A percentile compares a stretch with the other conserved stretches of the same genome.
Evolutionary conservation across 257 asterid species (phyloP).

Genomic region (Salvia hispanica): DNA sequence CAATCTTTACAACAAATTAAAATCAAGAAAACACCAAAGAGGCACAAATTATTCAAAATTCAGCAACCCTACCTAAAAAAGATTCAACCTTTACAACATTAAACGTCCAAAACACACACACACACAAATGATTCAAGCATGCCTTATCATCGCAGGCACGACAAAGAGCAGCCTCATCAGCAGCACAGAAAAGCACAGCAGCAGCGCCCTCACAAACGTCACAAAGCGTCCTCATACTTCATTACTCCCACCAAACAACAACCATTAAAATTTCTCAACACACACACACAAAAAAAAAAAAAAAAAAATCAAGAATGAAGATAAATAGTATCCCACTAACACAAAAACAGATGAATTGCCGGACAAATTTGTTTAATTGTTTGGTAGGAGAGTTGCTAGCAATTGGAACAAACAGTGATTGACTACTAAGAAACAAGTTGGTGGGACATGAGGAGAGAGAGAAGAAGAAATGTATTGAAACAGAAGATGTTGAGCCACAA

Average conservation of each 20-base stretch:
- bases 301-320: not conserved
- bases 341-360: not conserved
- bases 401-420: constrained; percentile 27
- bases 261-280: constrained; percentile 15
- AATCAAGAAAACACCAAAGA: too few relatives aligned
- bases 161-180: constrained; percentile 79
- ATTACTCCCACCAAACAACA: constrained; percentile 38
- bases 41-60: not conserved
- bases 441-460: constrained; percentile 22
- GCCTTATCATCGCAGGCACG: constrained; percentile 71
- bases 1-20: too few relatives aligned
- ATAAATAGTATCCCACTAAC: constrained; percentile 4
- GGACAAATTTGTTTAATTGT: not conserved
- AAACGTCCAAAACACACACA: not conserved
- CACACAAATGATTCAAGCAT: constrained; percentile 2
- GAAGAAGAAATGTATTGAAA: not conserved
- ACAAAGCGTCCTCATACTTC: constrained; percentile 76
- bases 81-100: constrained; percentile 8
- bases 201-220: constrained; percentile 76
- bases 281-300: not conserved
- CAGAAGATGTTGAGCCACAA: constrained; percentile 43
- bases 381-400: constrained; percentile 19
- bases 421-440: constrained; percentile 9
- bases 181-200: constrained; percentile 73
- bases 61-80: constrained; percentile 5